A percentile compares a stretch with the other conserved stretches of the same genome.
Evolutionary conservation across 805 yeast species (phyloP).

Genomic region (Yarrowia keelungensis): DNA sequence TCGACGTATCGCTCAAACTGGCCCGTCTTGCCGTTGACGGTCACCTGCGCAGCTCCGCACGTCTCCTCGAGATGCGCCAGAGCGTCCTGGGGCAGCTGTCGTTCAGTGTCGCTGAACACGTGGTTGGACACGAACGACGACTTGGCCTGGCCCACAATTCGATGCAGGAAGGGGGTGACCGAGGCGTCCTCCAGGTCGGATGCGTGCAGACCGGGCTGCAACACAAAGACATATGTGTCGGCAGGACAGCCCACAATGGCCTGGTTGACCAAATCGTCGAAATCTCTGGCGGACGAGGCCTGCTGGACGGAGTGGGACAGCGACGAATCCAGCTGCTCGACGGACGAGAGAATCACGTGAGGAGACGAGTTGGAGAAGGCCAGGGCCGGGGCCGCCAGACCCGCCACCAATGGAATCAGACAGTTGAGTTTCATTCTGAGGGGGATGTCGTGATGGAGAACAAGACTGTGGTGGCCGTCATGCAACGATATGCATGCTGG

Average conservation of each 20-base stretch:
- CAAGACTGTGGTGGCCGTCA: conserved; percentile 11
- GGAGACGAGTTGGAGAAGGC: conserved; percentile 37
- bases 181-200: conserved; percentile 59
- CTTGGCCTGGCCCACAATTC: conserved; percentile 38
- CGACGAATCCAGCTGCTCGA: conserved; percentile 11
- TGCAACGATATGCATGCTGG: conserved; percentile 25
- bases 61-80: conserved; percentile 48
- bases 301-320: conserved; percentile 3
- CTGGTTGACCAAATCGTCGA: conserved; percentile 36
- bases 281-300: conserved; percentile 31
- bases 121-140: conserved; percentile 25
- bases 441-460: conserved; percentile 6
- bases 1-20: conserved; percentile 64
- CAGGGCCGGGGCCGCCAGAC: conserved; percentile 30
- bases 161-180: conserved; percentile 46
- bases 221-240: conserved; percentile 63
- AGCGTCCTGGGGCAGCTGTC: conserved; percentile 44
- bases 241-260: conserved; percentile 54
- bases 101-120: conserved; percentile 42
- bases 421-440: conserved; percentile 21
- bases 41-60: conserved; percentile 61
- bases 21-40: conserved; percentile 53
- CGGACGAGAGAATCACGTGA: conserved; percentile 33
- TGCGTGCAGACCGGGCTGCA: conserved; percentile 60
- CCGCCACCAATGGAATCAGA: conserved; percentile 28